A percentile compares a stretch with the other conserved stretches of the same genome.
These are phyloP conservation scores for Moringa oleifera DNA, from an alignment of 345 rosid species.

Conservation along the genomic window DNA sequence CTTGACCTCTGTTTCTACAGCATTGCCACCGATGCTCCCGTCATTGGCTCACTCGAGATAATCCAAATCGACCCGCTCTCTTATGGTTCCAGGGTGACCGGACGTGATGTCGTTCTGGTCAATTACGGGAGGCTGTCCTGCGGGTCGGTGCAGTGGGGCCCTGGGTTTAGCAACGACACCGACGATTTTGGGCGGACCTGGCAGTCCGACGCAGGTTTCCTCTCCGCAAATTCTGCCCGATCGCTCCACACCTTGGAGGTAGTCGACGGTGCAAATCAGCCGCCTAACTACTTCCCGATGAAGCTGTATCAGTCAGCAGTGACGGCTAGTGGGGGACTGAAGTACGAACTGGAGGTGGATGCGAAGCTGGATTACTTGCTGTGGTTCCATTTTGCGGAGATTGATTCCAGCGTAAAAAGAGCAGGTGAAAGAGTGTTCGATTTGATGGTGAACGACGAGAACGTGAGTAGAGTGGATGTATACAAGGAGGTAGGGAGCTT, in stretches of 20 bases:
- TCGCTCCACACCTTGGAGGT: constrained; percentile 39
- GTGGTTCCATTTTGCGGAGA: constrained; percentile 97
- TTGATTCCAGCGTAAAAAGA: constrained; percentile 60
- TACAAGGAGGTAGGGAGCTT: constrained; percentile 58
- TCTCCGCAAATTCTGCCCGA: constrained; percentile 24
- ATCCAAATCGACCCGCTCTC: constrained; percentile 68
- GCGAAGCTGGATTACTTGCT: constrained; percentile 87
- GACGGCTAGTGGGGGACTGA: constrained; percentile 41
- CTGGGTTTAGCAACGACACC: constrained; percentile 78
- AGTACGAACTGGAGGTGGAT: constrained; percentile 66
- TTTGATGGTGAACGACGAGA: constrained; percentile 57
- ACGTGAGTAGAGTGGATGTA: constrained; percentile 68
- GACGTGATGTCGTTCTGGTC: constrained; percentile 47
- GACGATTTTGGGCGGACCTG: constrained; percentile 83
- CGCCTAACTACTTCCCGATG: constrained; percentile 89
- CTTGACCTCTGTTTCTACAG: constrained; percentile 89
- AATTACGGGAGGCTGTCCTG: constrained; percentile 82
- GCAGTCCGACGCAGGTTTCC: constrained; percentile 62
- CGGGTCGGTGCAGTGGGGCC: constrained; percentile 83
- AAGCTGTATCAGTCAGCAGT: constrained; percentile 85
- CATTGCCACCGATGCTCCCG: constrained; percentile 91
- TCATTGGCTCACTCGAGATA: constrained; percentile 76
- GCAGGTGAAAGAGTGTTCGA: constrained; percentile 76
- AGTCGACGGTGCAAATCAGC: constrained; percentile 43
- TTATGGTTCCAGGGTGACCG: constrained; percentile 45